Conservation (phyloP, 768 basidiomycete species). For the Lentinula boryana region DNA sequence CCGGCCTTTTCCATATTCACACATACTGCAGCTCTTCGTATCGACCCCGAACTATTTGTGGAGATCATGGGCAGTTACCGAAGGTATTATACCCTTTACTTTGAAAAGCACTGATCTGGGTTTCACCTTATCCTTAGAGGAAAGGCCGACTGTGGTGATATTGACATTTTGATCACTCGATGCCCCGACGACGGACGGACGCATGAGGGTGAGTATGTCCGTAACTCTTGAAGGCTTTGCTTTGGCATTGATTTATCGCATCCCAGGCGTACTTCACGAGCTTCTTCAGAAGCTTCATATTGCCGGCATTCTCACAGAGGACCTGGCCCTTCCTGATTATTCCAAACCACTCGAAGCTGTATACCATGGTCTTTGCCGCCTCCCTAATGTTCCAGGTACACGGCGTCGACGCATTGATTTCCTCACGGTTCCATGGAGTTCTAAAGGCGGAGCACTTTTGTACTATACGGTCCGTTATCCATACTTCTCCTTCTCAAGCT, state of each 20-base stretch:
- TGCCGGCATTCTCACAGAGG: constrained; percentile 68
- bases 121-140: constrained; percentile 40
- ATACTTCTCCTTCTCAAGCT: not conserved
- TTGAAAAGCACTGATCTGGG: not conserved
- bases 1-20: not conserved
- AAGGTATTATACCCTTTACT: constrained; percentile 32
- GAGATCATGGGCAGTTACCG: constrained; percentile 93
- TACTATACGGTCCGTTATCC: constrained; percentile 72
- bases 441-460: constrained; percentile 79
- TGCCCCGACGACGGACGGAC: constrained; percentile 65
- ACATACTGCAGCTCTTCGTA: constrained; percentile 44
- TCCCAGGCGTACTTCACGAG: constrained; percentile 50
- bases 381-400: constrained; percentile 35
- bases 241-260: not conserved
- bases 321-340: constrained; percentile 68
- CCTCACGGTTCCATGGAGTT: constrained; percentile 72
- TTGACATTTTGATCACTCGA: constrained; percentile 85
- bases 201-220: constrained; percentile 50
- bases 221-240: not conserved
- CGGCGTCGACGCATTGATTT: constrained; percentile 79
- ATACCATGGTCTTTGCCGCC: constrained; percentile 76
- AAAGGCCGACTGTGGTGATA: constrained; percentile 80
- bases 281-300: constrained; percentile 54
- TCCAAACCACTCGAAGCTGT: constrained; percentile 62
- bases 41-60: constrained; percentile 68